phyloP scores from a whole-genome alignment of 1,284 basidiomycete genomes.

The Cryptococcus sp. region DNA sequence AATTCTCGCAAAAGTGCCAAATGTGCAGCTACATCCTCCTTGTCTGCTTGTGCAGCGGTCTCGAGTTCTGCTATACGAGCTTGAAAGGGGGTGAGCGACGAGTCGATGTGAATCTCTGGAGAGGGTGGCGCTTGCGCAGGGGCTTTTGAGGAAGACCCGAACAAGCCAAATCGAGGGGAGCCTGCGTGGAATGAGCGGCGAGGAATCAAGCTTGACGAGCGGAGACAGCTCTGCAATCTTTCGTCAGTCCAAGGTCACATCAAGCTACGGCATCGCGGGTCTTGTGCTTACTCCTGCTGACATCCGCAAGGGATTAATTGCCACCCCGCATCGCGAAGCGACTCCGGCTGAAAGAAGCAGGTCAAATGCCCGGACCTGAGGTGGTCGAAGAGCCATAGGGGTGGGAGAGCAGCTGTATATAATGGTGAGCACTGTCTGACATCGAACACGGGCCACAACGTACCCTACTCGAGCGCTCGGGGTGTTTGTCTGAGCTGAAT shows the following conservation, averaged over 20 bases:
- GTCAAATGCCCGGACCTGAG: constrained; percentile 4
- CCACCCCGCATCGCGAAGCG: neutral
- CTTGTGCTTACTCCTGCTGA: no score
- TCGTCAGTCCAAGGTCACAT: no score
- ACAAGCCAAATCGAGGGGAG: constrained; percentile 10
- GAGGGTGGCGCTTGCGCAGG: constrained; percentile 5
- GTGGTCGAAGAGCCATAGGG: constrained; percentile 6
- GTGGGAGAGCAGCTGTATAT: no score
- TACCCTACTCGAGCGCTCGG: no score
- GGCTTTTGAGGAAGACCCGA: constrained; percentile 15
- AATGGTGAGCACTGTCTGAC: no score
- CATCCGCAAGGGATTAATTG: no score
- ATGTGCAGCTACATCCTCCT: constrained; percentile 30
- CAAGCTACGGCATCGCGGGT: no score
- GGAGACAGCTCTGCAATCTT: no score
- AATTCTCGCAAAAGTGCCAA: constrained; percentile 41
- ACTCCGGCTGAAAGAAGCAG: constrained; percentile 1
- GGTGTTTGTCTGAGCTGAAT: no score
- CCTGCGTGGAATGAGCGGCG: constrained; percentile 4
- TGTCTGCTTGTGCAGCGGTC: constrained; percentile 32
- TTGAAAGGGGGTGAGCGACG: constrained; percentile 42
- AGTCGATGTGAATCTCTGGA: constrained; percentile 11
- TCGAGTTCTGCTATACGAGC: constrained; percentile 44
- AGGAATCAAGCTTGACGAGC: no score
- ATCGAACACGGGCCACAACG: no score